Conservation (phyloP, 176 grass and related monocot genomes). For the Bolboschoenus planiculmis region DNA sequence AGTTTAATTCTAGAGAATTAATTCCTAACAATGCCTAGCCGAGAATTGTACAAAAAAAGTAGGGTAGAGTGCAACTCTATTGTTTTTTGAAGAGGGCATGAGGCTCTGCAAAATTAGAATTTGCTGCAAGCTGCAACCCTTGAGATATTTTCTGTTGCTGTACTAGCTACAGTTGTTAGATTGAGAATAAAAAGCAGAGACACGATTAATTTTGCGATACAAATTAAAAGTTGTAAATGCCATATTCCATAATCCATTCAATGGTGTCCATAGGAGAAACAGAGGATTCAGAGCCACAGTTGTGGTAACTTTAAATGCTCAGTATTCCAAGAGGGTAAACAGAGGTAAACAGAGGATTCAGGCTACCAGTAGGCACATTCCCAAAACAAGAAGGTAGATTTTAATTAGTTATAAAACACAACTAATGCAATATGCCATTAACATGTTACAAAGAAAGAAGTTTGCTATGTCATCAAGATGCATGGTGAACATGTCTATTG, state of each 20-base stretch:
- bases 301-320: not conserved
- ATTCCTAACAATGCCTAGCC: too few relatives aligned
- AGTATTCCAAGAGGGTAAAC: not conserved
- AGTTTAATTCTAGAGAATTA: too few relatives aligned
- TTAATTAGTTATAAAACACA: not conserved
- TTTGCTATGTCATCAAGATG: not conserved
- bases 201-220: not conserved
- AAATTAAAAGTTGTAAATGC: not conserved
- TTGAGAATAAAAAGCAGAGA: too few relatives aligned
- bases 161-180: too few relatives aligned
- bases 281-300: not conserved
- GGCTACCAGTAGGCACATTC: not conserved
- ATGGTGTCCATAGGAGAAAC: not conserved
- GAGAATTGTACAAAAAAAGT: too few relatives aligned
- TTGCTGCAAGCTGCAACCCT: too few relatives aligned
- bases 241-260: not conserved
- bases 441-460: not conserved
- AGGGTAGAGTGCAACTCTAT: too few relatives aligned
- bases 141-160: too few relatives aligned
- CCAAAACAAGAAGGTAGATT: not conserved
- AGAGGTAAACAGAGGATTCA: too few relatives aligned
- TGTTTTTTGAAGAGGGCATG: too few relatives aligned
- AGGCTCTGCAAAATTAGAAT: too few relatives aligned
- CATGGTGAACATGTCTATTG: not conserved
- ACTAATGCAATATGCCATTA: not conserved